Evolutionary conservation across 1,284 basidiomycete species (phyloP), one percentile per base, ranked within the genome.

Genomic region (Apiotrichum gracile): DNA sequence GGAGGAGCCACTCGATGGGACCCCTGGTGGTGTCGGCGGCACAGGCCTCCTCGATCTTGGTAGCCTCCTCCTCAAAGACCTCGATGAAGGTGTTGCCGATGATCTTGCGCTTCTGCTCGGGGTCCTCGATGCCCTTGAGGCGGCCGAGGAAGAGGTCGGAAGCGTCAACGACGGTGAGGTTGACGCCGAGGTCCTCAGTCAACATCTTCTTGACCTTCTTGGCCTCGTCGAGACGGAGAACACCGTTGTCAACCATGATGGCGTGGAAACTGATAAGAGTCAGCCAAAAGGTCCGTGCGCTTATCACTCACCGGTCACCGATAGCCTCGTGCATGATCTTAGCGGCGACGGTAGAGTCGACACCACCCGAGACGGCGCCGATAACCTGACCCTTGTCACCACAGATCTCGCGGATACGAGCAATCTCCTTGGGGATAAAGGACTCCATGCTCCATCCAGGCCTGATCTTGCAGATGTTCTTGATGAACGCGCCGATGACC

Each of bases 261-360:
- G 94, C 96, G 71, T 97, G 96, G 82, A 99, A 99, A 58, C 43
- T 45, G 31, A 4, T 3, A 22, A 13, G 21, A n/a, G n/a, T n/a
- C n/a, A n/a, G n/a, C n/a, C n/a, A n/a, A n/a, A n/a, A n/a, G n/a
- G n/a, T n/a, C n/a, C n/a, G n/a, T n/a, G n/a, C n/a, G n/a, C n/a
- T n/a, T n/a, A n/a, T n/a, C n/a, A 45, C 43, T 45, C 9, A 45
- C 43, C 91, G 82, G 73, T 97, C 91, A 34, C 96, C 96, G 63
- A 99, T 98, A 21, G 96, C 96, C 78, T 97, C 93, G 67, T 98
- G 92, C 96, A 99, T 99, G 55, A 98, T 82, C 77, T 97, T 97
- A 44, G 96, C 96, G 12, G 96, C 96, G 21, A 99, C 96, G 0
- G 91, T 91, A 62, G 91, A 96, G 75, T 98, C 96, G 46, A 99